Percentiles rank a stretch among this genome's conserved stretches.
These are phyloP conservation scores for Aspergillus brunneoviolaceus DNA, from an alignment of 2,329 filamentous ascomycete species.

Conservation along the genomic window DNA sequence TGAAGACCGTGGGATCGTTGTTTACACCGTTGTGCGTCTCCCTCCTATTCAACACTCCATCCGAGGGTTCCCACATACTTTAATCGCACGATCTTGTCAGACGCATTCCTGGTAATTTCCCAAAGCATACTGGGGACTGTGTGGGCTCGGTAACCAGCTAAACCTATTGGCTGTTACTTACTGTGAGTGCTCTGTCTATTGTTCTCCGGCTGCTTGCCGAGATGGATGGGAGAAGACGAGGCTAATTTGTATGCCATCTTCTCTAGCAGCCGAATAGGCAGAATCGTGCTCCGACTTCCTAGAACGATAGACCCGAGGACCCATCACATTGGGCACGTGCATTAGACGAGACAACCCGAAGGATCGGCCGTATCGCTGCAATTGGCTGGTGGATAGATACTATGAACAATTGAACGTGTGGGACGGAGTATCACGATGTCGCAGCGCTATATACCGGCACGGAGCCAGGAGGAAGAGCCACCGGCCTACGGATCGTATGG, in stretches of 20 bases:
- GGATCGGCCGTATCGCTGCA: background rate
- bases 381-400: conserved; percentile 7
- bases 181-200: background rate
- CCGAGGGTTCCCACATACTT: background rate
- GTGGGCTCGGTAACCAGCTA: background rate
- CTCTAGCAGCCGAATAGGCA: background rate
- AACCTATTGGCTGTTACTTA: background rate
- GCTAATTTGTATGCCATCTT: background rate
- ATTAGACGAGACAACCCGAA: background rate
- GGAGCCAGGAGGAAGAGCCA: conserved; percentile 44
- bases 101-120: background rate
- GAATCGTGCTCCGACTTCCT: background rate
- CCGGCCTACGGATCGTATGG: conserved; percentile 40
- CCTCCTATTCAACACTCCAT: background rate
- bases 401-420: conserved; percentile 9
- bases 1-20: background rate
- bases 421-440: conserved; percentile 16
- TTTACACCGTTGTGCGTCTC: background rate
- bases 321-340: background rate
- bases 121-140: background rate
- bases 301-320: background rate
- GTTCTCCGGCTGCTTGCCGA: background rate
- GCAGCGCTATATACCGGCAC: conserved; percentile 32
- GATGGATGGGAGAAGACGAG: background rate
- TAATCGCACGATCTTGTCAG: background rate